These are phyloP conservation scores for Tuber indicum DNA, from an alignment of 495 filamentous ascomycete species.

Conservation along the genomic window DNA sequence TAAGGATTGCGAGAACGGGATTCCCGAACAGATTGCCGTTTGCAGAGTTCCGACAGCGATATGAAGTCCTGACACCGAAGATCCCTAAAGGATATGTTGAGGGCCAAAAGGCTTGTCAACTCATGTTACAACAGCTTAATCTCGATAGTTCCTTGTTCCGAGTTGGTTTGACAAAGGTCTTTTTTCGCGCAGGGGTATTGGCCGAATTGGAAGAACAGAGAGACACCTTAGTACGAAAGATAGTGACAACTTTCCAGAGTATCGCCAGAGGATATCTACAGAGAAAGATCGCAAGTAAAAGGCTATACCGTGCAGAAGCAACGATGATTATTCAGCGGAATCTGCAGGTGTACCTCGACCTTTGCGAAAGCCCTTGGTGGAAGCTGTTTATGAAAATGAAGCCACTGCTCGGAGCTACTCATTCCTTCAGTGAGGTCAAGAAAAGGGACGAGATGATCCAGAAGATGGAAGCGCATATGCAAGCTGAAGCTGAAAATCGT, in stretches of 20 bases:
- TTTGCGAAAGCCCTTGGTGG: slow-evolving; percentile 95
- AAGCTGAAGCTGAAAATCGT: slow-evolving; percentile 64
- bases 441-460: slow-evolving; percentile 88
- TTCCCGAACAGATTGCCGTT: slow-evolving; percentile 93
- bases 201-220: slow-evolving; percentile 94
- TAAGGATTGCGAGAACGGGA: slow-evolving; percentile 94
- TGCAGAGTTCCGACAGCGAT: slow-evolving; percentile 88
- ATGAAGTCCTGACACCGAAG: slow-evolving; percentile 87
- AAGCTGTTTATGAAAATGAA: slow-evolving; percentile 91
- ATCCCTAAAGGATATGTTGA: slow-evolving; percentile 90
- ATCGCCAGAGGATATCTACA: slow-evolving; percentile 82
- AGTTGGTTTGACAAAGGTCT: slow-evolving; percentile 93
- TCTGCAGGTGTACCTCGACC: slow-evolving; percentile 77
- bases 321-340: slow-evolving; percentile 92
- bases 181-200: slow-evolving; percentile 93
- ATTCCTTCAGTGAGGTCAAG: slow-evolving; percentile 85
- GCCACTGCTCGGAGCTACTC: slow-evolving; percentile 75
- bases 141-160: slow-evolving; percentile 82
- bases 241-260: slow-evolving; percentile 91
- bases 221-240: slow-evolving; percentile 82
- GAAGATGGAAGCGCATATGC: slow-evolving; percentile 74
- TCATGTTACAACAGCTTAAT: slow-evolving; percentile 84
- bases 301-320: slow-evolving; percentile 88
- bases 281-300: slow-evolving; percentile 79
- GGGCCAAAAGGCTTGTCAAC: slow-evolving; percentile 72